Evolutionary conservation across 2,329 filamentous ascomycete genomes (phyloP).

Genomic region (Aspergillus aculeatinus): DNA sequence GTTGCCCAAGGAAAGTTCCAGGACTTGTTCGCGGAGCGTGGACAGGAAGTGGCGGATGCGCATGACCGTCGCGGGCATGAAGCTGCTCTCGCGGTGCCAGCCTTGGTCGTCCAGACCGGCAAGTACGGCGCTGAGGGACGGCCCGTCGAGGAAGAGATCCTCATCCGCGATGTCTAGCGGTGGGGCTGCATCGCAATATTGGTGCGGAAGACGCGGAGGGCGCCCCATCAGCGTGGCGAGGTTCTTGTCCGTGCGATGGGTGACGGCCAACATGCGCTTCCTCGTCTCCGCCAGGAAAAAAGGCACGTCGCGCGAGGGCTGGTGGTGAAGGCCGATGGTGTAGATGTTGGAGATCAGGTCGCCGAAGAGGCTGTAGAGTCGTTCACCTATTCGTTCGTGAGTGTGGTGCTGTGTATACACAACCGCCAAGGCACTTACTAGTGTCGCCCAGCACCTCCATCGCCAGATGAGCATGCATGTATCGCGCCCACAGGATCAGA

Average conservation of each 20-base stretch:
- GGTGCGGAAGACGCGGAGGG: slow-evolving; percentile 7
- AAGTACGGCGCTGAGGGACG: slow-evolving; percentile 14
- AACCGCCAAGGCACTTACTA: neutral
- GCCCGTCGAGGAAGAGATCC: slow-evolving; percentile 2
- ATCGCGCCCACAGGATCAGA: slow-evolving; percentile 1
- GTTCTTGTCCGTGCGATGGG: slow-evolving; percentile 9
- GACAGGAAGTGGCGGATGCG: slow-evolving; percentile 23
- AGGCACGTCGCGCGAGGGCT: neutral
- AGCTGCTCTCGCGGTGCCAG: slow-evolving; percentile 20
- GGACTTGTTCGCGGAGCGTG: slow-evolving; percentile 23
- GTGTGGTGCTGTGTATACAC: neutral
- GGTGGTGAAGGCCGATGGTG: neutral
- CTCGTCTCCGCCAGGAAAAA: slow-evolving; percentile 7
- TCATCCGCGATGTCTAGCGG: slow-evolving; percentile 6
- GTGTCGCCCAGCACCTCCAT: slow-evolving; percentile 4
- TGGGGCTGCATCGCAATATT: slow-evolving; percentile 6
- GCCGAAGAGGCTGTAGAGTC: neutral
- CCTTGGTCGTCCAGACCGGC: slow-evolving; percentile 20
- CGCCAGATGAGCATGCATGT: neutral
- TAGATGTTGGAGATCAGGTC: slow-evolving; percentile 3
- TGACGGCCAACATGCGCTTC: slow-evolving; percentile 2
- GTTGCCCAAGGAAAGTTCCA: slow-evolving; percentile 24
- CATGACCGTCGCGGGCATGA: slow-evolving; percentile 19
- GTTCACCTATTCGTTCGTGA: neutral
- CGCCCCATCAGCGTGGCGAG: slow-evolving; percentile 8